Conservation (phyloP, 257 asterid genomes). For the Solanum sejunctum region DNA sequence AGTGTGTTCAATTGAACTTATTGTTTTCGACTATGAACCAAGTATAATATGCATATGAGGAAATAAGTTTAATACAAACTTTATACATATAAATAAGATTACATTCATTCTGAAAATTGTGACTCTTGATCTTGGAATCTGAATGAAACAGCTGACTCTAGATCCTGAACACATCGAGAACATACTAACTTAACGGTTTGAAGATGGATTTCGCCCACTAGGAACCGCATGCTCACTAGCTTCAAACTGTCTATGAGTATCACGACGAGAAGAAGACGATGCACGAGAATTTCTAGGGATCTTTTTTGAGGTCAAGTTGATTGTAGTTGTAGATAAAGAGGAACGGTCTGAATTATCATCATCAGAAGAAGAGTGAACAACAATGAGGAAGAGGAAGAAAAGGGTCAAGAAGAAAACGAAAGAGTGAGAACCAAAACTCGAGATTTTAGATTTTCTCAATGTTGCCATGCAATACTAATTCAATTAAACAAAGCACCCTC, state of each 20-base stretch:
- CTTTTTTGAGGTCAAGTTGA: background rate
- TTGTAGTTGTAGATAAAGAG: background rate
- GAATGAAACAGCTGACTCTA: background rate
- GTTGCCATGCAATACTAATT: conserved; percentile 52
- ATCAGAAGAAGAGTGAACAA: background rate
- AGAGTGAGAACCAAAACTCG: background rate
- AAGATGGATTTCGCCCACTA: conserved; percentile 77
- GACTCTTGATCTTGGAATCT: background rate
- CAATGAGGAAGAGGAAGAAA: background rate
- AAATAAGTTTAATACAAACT: background rate
- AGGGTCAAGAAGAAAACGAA: background rate
- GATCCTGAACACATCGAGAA: background rate
- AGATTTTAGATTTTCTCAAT: conserved; percentile 3
- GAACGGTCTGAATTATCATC: background rate
- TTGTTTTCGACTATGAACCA: background rate
- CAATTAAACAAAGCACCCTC: background rate
- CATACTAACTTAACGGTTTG: conserved; percentile 27
- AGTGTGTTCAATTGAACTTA: background rate
- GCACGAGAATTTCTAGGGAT: background rate
- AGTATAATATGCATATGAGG: background rate
- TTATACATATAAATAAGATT: background rate
- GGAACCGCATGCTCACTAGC: conserved; percentile 68
- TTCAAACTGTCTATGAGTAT: conserved; percentile 25
- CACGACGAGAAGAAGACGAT: background rate
- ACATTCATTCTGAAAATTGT: background rate